These are phyloP conservation scores for Termitomyces sp. DNA, from an alignment of 768 basidiomycete species.

Conservation along the genomic window DNA sequence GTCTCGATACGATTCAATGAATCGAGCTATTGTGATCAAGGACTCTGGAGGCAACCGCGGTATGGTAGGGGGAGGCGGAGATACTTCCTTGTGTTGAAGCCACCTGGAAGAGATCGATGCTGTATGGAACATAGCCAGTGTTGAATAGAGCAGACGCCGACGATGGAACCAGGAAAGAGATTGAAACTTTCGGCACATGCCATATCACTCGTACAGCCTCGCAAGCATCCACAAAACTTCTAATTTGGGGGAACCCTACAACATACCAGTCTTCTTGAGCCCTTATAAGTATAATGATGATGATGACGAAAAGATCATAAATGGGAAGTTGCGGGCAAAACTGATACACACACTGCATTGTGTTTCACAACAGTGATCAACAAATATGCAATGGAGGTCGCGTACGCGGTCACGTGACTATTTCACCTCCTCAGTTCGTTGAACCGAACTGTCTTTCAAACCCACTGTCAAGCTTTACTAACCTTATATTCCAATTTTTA, in stretches of 20 bases:
- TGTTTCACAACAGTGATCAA: not conserved
- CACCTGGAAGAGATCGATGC: not conserved
- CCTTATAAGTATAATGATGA: too few species aligned
- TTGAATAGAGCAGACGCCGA: not conserved
- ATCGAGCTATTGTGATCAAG: conserved; percentile 10
- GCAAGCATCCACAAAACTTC: not conserved
- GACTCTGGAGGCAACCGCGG: conserved; percentile 13
- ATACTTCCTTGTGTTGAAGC: not conserved
- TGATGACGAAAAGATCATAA: not conserved
- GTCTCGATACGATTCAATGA: conserved; percentile 8
- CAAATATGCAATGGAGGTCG: not conserved
- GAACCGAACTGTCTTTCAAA: conserved; percentile 8
- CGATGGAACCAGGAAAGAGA: not conserved
- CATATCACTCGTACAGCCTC: conserved; percentile 7
- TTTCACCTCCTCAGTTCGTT: conserved; percentile 16
- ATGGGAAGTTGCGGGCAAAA: not conserved
- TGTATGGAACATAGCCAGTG: not conserved
- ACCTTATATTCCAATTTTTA: conserved; percentile 6
- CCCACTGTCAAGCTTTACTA: conserved; percentile 5
- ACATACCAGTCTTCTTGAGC: not conserved
- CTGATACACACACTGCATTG: not conserved
- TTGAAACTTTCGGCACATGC: not conserved
- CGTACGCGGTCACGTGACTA: conserved; percentile 25
- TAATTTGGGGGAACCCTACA: not conserved
- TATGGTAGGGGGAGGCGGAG: not conserved